phyloP scores from a whole-genome alignment of 148 eudicot species.

The Tetragonia tetragonoides region DNA sequence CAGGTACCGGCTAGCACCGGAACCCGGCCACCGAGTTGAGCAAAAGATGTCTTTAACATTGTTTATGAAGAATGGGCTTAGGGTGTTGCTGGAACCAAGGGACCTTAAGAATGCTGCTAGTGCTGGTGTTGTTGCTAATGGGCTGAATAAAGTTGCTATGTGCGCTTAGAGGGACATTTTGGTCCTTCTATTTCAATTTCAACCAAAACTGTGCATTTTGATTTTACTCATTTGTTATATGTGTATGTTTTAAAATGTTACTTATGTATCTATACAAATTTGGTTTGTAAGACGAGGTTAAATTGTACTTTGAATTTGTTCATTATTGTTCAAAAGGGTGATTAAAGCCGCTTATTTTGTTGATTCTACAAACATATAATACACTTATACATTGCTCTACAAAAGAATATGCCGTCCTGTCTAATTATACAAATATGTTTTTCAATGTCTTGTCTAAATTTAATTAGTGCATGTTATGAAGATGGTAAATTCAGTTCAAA shows the following conservation, averaged over 20 bases:
- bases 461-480: too few species aligned
- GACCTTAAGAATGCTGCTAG: slow-evolving; percentile 34
- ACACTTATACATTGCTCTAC: background rate
- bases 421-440: background rate
- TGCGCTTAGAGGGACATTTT: slow-evolving; percentile 24
- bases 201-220: slow-evolving; percentile 26
- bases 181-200: slow-evolving; percentile 9
- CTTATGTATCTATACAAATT: slow-evolving; percentile 5
- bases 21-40: slow-evolving; percentile 75
- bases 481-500: too few species aligned
- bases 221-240: background rate
- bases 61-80: slow-evolving; percentile 83
- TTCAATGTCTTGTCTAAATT: too few species aligned
- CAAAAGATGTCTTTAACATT: slow-evolving; percentile 86
- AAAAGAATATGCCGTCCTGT: background rate
- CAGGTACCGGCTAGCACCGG: slow-evolving; percentile 53
- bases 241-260: background rate
- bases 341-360: background rate
- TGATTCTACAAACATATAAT: background rate
- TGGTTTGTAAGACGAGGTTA: slow-evolving; percentile 14
- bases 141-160: background rate
- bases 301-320: slow-evolving; percentile 10
- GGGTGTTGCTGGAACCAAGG: slow-evolving; percentile 59
- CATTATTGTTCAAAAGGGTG: background rate
- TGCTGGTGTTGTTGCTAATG: slow-evolving; percentile 7